Percentiles rank a stretch among this genome's conserved stretches.
These are phyloP conservation scores for Vitis hybrid DNA, from an alignment of 177 flowering plant genomes.

Conservation along the genomic window DNA sequence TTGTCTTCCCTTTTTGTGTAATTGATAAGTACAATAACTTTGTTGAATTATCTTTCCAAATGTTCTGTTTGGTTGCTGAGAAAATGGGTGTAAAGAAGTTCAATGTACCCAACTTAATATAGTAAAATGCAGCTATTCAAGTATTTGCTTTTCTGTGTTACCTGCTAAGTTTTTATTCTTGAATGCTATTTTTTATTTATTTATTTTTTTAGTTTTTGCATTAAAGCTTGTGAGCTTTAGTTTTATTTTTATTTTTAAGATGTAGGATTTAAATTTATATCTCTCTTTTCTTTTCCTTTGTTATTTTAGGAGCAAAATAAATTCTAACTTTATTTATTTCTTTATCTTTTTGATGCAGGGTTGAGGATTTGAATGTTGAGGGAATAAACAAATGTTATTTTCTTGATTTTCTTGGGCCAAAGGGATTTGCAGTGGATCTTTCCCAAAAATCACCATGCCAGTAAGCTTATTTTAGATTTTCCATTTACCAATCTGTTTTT, in stretches of 20 bases:
- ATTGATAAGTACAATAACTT: no score
- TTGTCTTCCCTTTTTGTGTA: no score
- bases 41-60: neutral
- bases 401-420: slow-evolving; percentile 79
- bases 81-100: neutral
- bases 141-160: neutral
- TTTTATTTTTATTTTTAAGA: no score
- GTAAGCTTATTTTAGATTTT: slow-evolving; percentile 34
- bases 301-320: no score
- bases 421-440: slow-evolving; percentile 56
- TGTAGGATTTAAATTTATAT: no score
- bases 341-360: slow-evolving; percentile 32
- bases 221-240: no score
- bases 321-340: neutral
- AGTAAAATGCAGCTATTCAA: neutral
- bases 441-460: slow-evolving; percentile 36
- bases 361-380: slow-evolving; percentile 58
- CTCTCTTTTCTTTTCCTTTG: no score
- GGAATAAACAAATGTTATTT: slow-evolving; percentile 72
- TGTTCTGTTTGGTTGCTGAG: neutral
- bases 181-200: no score
- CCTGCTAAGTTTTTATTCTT: no score
- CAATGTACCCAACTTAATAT: no score
- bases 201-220: no score
- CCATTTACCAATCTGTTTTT: neutral